Evolutionary conservation across 352 stramenopile genomes (phyloP).

Genomic region (Peronospora tabacina): DNA sequence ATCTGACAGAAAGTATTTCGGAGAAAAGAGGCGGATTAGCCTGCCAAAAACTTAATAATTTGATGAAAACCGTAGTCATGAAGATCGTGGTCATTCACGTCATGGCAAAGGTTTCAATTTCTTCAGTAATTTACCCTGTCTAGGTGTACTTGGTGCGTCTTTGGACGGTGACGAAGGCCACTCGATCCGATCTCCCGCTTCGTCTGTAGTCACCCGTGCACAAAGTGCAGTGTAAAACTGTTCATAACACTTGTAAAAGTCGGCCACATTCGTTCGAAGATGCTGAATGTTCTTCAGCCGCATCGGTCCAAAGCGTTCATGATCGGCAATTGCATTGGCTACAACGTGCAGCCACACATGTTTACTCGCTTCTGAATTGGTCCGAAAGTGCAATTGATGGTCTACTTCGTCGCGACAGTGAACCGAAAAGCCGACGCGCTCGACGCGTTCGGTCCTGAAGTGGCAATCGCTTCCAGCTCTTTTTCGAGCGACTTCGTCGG

Average conservation of each 20-base stretch:
- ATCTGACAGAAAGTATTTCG: too few species aligned
- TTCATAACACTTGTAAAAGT: constrained; percentile 77
- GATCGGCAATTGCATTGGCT: constrained; percentile 49
- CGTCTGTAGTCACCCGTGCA: constrained; percentile 38
- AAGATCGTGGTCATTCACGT: too few species aligned
- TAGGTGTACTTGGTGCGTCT: constrained; percentile 3
- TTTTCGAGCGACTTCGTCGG: too few species aligned
- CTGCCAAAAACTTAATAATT: too few species aligned
- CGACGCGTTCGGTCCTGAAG: constrained; percentile 11
- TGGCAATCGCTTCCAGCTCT: too few species aligned
- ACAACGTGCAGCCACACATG: constrained; percentile 78
- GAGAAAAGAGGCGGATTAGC: too few species aligned
- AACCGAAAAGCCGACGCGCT: constrained; percentile 59
- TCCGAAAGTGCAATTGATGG: constrained; percentile 81
- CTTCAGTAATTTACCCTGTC: constrained; percentile 5
- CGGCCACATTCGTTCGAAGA: constrained; percentile 42
- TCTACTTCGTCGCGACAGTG: constrained; percentile 77
- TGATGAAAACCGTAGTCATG: too few species aligned
- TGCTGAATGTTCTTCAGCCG: constrained; percentile 20
- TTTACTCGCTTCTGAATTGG: constrained; percentile 74
- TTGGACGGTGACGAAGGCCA: constrained; percentile 9
- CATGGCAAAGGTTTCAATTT: constrained; percentile 13
- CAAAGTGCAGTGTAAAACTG: constrained; percentile 60
- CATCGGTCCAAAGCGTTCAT: constrained; percentile 33
- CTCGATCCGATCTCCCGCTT: constrained; percentile 15